A percentile compares a stretch with the other conserved stretches of the same genome.
phyloP scores from a whole-genome alignment of 257 asterid species.

The Paraleonurus japonicus region DNA sequence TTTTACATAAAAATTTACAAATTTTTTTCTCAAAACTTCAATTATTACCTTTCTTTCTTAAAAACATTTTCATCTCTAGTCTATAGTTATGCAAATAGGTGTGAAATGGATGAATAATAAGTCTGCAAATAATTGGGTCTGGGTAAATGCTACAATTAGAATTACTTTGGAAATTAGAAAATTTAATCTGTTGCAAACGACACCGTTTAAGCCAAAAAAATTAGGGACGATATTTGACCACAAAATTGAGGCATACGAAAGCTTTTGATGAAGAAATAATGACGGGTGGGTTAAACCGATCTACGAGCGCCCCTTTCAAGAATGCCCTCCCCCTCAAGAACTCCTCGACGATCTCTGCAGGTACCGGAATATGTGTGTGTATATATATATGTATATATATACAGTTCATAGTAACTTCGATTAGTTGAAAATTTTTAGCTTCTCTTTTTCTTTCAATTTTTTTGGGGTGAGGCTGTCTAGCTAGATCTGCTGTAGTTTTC shows the following conservation, averaged over 20 bases:
- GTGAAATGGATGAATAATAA: too few relatives aligned
- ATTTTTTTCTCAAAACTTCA: too few relatives aligned
- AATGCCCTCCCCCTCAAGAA: constrained; percentile 92
- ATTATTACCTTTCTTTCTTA: too few relatives aligned
- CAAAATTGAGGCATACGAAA: neutral
- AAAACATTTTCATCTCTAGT: too few relatives aligned
- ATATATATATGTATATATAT: neutral
- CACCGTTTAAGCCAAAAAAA: neutral
- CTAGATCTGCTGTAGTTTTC: constrained; percentile 3
- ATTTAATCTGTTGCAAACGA: neutral
- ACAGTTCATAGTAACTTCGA: neutral
- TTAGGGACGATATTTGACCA: neutral
- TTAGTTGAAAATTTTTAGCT: neutral
- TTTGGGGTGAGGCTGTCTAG: neutral
- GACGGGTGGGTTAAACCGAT: constrained; percentile 62
- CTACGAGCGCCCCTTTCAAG: constrained; percentile 62
- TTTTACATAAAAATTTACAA: too few relatives aligned
- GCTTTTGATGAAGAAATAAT: constrained; percentile 28
- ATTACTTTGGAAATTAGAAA: too few relatives aligned
- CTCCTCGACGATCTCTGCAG: constrained; percentile 98
- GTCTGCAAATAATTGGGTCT: too few relatives aligned
- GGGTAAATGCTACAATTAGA: too few relatives aligned
- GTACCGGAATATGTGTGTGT: constrained; percentile 22
- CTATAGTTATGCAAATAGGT: too few relatives aligned
- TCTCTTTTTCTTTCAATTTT: neutral